phyloP scores from a whole-genome alignment of 768 basidiomycete genomes.

The Tubosaeta brunneosetosa region DNA sequence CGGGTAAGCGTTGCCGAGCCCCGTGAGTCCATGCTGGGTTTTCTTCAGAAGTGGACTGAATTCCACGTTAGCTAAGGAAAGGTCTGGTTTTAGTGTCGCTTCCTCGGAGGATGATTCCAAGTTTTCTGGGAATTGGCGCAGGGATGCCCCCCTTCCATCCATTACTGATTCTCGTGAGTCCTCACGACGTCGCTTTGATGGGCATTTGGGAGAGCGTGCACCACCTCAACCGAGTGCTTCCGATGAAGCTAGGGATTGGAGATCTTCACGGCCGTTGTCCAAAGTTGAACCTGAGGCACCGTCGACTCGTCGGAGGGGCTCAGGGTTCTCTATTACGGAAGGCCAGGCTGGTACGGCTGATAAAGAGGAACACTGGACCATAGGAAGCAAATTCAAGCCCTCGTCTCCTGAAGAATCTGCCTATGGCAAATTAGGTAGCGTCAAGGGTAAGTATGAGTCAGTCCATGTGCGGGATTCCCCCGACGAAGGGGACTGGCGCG shows the following conservation, averaged over 20 bases:
- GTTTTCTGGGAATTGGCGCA: slow-evolving; percentile 80
- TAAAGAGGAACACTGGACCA: slow-evolving; percentile 73
- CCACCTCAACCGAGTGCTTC: slow-evolving; percentile 48
- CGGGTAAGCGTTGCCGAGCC: slow-evolving; percentile 95
- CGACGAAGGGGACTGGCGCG: slow-evolving; percentile 75
- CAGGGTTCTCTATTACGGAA: slow-evolving; percentile 49
- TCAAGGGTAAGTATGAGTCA: slow-evolving; percentile 51
- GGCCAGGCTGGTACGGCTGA: slow-evolving; percentile 55
- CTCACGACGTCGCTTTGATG: slow-evolving; percentile 66
- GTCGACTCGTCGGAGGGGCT: slow-evolving; percentile 51
- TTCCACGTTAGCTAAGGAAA: slow-evolving; percentile 64
- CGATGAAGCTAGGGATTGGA: slow-evolving; percentile 67
- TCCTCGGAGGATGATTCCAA: slow-evolving; percentile 67
- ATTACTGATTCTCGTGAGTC: slow-evolving; percentile 55
- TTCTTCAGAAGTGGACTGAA: slow-evolving; percentile 9
- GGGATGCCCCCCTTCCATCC: slow-evolving; percentile 81
- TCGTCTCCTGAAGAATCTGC: slow-evolving; percentile 39
- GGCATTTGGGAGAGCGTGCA: slow-evolving; percentile 39
- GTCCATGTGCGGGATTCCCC: slow-evolving; percentile 43
- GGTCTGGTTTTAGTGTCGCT: slow-evolving; percentile 49
- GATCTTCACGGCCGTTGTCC: slow-evolving; percentile 46
- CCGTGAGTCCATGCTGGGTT: slow-evolving; percentile 52
- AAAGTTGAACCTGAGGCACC: slow-evolving; percentile 45
- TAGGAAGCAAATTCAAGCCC: slow-evolving; percentile 70
- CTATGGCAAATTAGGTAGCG: slow-evolving; percentile 39